These are phyloP conservation scores for Nannizziopsis barbatae DNA, from an alignment of 2,329 filamentous ascomycete genomes.

Conservation along the genomic window DNA sequence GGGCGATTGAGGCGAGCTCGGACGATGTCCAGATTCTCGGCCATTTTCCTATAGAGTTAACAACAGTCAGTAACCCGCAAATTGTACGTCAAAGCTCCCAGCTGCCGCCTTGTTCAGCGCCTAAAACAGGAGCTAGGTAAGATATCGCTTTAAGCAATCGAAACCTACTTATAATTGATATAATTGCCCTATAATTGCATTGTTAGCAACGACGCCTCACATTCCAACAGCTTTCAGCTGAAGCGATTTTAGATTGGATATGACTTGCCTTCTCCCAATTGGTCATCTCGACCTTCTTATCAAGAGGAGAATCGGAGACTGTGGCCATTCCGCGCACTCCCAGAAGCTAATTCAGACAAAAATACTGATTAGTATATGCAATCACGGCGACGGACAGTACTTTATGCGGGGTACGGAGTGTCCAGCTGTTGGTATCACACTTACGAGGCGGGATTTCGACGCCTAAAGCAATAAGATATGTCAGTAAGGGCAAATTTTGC, in stretches of 20 bases:
- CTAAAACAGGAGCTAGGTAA: too few species aligned
- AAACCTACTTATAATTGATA: conserved; percentile 73
- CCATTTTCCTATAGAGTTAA: conserved; percentile 67
- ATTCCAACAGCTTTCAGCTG: background rate
- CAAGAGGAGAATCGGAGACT: conserved; percentile 71
- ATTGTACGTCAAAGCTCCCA: too few species aligned
- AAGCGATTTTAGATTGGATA: background rate
- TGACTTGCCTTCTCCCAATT: conserved; percentile 67
- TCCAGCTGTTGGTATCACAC: conserved; percentile 16
- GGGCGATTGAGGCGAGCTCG: conserved; percentile 81
- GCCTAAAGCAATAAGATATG: conserved; percentile 22
- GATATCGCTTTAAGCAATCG: background rate
- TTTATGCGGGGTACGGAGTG: background rate
- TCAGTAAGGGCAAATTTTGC: conserved; percentile 19
- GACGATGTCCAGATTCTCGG: conserved; percentile 88
- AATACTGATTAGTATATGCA: conserved; percentile 20
- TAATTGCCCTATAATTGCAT: conserved; percentile 54
- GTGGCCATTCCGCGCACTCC: conserved; percentile 66
- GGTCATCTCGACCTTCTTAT: conserved; percentile 96
- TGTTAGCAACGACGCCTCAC: conserved; percentile 20
- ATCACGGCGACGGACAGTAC: background rate
- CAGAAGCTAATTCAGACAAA: conserved; percentile 42
- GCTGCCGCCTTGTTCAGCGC: too few species aligned
- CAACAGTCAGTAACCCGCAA: conserved; percentile 9
- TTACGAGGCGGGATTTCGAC: conserved; percentile 38